Evolutionary conservation across 305 asterid genomes (phyloP).

Genomic region (Stenogyne calaminthoides): DNA sequence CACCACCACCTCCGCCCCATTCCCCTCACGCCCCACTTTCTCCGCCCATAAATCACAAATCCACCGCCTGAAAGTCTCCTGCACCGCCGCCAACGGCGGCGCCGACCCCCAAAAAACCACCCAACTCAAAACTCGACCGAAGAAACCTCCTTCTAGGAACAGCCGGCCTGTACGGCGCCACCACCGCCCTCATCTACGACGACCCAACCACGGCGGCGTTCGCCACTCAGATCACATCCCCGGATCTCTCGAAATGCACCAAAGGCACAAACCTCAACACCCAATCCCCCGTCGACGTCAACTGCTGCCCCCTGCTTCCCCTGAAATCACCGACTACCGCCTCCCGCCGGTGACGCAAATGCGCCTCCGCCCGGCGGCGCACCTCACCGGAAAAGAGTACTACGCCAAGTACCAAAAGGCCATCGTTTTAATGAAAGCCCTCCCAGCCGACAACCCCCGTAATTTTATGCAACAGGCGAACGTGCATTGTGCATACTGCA

Average conservation of each 20-base stretch:
- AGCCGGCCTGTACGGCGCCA: constrained; percentile 46
- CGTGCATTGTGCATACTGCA: constrained; percentile 65
- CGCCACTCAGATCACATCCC: constrained; percentile 43
- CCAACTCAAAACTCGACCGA: constrained; percentile 31
- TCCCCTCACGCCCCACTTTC: not conserved
- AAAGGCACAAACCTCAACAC: constrained; percentile 41
- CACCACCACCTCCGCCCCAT: not conserved
- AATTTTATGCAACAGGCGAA: constrained; percentile 58
- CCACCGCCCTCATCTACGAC: constrained; percentile 20
- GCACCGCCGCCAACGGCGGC: constrained; percentile 4
- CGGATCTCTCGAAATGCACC: constrained; percentile 43
- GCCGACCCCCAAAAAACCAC: not conserved
- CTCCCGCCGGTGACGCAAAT: constrained; percentile 36
- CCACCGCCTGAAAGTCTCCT: constrained; percentile 14
- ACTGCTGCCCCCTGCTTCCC: constrained; percentile 47
- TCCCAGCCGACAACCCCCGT: constrained; percentile 50
- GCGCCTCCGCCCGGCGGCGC: constrained; percentile 50
- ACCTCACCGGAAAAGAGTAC: constrained; percentile 38
- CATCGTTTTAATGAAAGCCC: constrained; percentile 43
- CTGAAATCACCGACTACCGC: constrained; percentile 32
- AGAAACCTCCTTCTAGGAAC: constrained; percentile 45
- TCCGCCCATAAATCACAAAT: not conserved
- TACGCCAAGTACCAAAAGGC: constrained; percentile 44
- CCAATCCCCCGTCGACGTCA: constrained; percentile 37
- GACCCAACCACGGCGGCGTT: constrained; percentile 21